phyloP scores from a whole-genome alignment of 208 protist species.

The Novymonas esmeraldas region DNA sequence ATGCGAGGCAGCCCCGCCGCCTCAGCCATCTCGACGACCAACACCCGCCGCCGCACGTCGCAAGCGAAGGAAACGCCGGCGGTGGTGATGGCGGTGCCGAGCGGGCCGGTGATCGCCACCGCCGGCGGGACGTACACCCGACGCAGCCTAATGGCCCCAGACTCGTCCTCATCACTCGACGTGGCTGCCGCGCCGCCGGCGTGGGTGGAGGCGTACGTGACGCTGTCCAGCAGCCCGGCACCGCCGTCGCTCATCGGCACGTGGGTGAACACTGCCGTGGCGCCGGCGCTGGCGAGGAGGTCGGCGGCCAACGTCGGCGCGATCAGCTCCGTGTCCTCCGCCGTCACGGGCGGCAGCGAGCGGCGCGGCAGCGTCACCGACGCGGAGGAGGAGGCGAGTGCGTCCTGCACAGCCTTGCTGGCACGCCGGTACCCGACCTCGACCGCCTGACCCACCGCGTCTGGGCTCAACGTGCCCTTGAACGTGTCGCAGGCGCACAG shows the following conservation, averaged over 20 bases:
- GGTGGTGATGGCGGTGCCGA: constrained; percentile 35
- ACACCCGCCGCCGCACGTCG: constrained; percentile 35
- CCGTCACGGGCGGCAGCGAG: neutral
- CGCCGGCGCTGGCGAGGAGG: neutral
- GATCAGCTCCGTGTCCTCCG: constrained; percentile 1
- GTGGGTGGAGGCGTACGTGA: constrained; percentile 35
- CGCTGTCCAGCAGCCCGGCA: constrained; percentile 69
- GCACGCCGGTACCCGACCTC: constrained; percentile 44
- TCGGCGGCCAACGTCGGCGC: neutral
- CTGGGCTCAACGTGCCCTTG: constrained; percentile 74
- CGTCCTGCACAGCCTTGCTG: neutral
- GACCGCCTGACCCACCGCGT: constrained; percentile 57
- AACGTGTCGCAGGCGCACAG: constrained; percentile 78
- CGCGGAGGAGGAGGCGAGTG: too few species aligned
- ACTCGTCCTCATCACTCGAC: neutral
- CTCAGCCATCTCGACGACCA: constrained; percentile 84
- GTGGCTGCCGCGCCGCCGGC: neutral
- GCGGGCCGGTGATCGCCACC: constrained; percentile 51
- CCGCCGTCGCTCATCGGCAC: constrained; percentile 86
- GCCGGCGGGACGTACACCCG: constrained; percentile 26
- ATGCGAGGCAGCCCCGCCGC: constrained; percentile 70
- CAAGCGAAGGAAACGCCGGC: constrained; percentile 57
- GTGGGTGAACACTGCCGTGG: constrained; percentile 34
- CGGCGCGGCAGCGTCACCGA: neutral
- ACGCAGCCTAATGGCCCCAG: constrained; percentile 8